phyloP scores from a whole-genome alignment of 768 basidiomycete genomes.

The Lactarius evosmus region DNA sequence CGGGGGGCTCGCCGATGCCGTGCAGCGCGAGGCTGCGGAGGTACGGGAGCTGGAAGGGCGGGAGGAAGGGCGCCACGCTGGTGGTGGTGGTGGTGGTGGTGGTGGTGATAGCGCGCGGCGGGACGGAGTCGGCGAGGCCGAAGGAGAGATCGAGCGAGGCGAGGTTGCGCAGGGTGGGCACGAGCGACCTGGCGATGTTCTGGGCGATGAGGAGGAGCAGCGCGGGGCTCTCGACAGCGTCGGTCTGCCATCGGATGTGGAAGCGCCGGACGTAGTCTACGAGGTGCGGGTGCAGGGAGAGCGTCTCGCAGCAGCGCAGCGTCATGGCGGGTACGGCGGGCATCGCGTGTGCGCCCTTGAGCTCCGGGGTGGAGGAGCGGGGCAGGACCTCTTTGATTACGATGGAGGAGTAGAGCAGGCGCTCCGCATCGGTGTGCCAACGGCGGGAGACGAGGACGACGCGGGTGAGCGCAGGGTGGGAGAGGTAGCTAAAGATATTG shows the following conservation, averaged over 20 bases:
- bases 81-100: too few relatives aligned
- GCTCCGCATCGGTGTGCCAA: conserved; percentile 51
- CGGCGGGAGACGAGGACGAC: conserved; percentile 45
- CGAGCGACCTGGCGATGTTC: conserved; percentile 38
- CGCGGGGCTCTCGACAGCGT: conserved; percentile 33
- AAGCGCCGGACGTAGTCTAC: conserved; percentile 45
- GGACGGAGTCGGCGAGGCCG: conserved; percentile 43
- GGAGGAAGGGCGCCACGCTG: conserved; percentile 30
- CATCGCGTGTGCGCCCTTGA: background rate
- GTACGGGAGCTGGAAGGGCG: conserved; percentile 32
- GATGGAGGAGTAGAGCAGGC: conserved; percentile 54
- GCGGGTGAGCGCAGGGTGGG: conserved; percentile 37
- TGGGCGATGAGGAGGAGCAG: conserved; percentile 25
- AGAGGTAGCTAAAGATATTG: conserved; percentile 43
- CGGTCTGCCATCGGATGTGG: conserved; percentile 53
- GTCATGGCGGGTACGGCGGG: conserved; percentile 37
- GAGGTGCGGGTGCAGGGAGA: conserved; percentile 47
- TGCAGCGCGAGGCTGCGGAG: conserved; percentile 36
- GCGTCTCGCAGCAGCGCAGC: conserved; percentile 50
- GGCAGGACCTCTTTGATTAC: conserved; percentile 48
- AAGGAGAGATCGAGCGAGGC: conserved; percentile 57
- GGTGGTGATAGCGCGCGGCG: conserved; percentile 35
- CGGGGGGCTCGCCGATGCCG: conserved; percentile 37
- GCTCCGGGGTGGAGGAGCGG: conserved; percentile 40
- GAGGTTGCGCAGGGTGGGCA: conserved; percentile 43